These are phyloP conservation scores for Rhodamnia argentea DNA, from an alignment of 345 rosid species.

Conservation along the genomic window DNA sequence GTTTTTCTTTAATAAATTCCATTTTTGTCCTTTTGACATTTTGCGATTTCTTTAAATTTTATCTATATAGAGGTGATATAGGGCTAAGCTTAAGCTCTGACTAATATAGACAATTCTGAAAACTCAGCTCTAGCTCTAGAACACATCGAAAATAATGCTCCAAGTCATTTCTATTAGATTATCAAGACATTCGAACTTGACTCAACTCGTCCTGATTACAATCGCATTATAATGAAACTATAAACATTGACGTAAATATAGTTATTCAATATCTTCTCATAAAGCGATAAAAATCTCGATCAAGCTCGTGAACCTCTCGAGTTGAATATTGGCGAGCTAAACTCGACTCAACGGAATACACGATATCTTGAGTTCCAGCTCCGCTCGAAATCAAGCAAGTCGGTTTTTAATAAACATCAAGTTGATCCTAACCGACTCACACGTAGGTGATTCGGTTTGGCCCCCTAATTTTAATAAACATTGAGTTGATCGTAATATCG, in stretches of 20 bases:
- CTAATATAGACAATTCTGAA: not conserved
- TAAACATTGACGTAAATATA: not conserved
- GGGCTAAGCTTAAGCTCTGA: too few species aligned
- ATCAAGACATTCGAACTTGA: not conserved
- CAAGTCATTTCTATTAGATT: not conserved
- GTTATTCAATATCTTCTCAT: not conserved
- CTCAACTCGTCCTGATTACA: not conserved
- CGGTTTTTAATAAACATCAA: not conserved
- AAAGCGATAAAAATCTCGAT: not conserved
- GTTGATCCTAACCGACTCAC: not conserved
- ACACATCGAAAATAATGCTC: not conserved
- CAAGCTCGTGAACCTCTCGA: not conserved
- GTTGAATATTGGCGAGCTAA: not conserved
- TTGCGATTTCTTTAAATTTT: not conserved
- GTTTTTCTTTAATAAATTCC: not conserved
- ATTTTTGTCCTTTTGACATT: not conserved
- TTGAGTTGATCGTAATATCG: too few species aligned
- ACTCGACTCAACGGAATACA: rapidly evolving
- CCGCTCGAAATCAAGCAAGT: not conserved
- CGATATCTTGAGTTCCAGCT: not conserved
- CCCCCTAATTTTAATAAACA: not conserved
- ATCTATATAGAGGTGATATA: not conserved
- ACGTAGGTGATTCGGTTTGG: not conserved
- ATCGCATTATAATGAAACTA: not conserved
- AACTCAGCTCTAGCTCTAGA: too few species aligned